Conservation (phyloP, 2,329 filamentous ascomycete genomes). For the Phialemonium atrogriseum region DNA sequence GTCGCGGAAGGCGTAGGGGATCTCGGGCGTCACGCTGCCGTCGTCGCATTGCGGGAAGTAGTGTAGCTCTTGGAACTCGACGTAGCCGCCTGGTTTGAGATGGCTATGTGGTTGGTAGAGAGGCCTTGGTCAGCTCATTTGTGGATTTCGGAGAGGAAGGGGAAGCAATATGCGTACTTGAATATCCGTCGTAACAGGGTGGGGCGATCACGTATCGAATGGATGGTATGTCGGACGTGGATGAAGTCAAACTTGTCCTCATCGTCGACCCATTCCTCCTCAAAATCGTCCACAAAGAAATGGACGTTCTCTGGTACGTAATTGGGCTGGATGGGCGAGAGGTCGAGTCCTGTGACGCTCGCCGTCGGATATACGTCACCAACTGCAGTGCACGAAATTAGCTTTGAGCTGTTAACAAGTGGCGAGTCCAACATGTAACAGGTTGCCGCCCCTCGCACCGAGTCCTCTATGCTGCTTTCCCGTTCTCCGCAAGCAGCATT, state of each 20-base stretch:
- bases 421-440: slow-evolving; percentile 13
- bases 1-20: slow-evolving; percentile 38
- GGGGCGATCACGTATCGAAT: slow-evolving; percentile 32
- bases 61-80: slow-evolving; percentile 41
- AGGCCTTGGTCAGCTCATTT: too few relatives aligned
- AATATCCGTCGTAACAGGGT: slow-evolving; percentile 33
- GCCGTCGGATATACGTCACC: slow-evolving; percentile 36
- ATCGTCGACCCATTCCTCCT: slow-evolving; percentile 40
- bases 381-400: slow-evolving; percentile 23
- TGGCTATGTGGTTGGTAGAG: slow-evolving; percentile 30
- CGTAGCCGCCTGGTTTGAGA: slow-evolving; percentile 41
- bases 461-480: too few relatives aligned
- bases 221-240: slow-evolving; percentile 37
- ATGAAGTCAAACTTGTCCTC: slow-evolving; percentile 39
- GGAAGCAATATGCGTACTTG: slow-evolving; percentile 21
- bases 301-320: slow-evolving; percentile 43
- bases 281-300: slow-evolving; percentile 44
- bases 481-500: too few relatives aligned
- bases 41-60: slow-evolving; percentile 36
- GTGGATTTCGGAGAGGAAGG: neutral
- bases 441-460: slow-evolving; percentile 12
- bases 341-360: slow-evolving; percentile 37
- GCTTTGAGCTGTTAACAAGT: slow-evolving; percentile 6
- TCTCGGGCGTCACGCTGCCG: slow-evolving; percentile 25
- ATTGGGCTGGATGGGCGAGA: slow-evolving; percentile 44